Base-by-base conservation (phyloP, 768 basidiomycete genomes). In the Pleurotus citrinopileatus region DNA sequence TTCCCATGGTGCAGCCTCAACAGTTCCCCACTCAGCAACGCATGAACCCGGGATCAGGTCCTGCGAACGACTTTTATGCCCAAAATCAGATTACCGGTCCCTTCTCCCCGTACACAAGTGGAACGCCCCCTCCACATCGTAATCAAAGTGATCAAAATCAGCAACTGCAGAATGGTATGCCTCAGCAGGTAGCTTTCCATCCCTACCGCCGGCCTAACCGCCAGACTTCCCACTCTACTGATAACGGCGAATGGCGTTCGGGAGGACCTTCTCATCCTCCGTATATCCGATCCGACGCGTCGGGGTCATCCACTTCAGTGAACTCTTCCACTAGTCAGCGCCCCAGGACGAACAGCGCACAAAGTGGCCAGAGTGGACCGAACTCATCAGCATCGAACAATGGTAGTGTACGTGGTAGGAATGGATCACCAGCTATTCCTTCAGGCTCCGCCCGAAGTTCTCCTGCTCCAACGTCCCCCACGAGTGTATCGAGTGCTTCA, bases 231-330 rank as follows among this genome's bases (percentile, higher is more conserved):
- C 62, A 62, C 44, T 65, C 72, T 19, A 56, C 67, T 34, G 68
- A 68, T 63, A 63, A 63, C 27, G 52, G 59, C 42, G 84, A 87
- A 52, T 80, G 83, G 79, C 79, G 82, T 50, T 62, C 73, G 20
- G 62, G 66, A 36, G 72, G 71, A 8, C 64, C 74, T 4, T 84
- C 86, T 56, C 84, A 86, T 59, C 88, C 89, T 7, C 90, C 91
- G 0, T 93, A 92, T 66, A 85, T 81, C 23, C 84, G 89, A 55
- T 78, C 82, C 20, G 90, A 92, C 54, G 90, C 90, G 6, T 87
- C 91, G 5, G 83, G 81, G 42, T 92, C 91, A 0, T 81, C 84
- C 22, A 83, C 88, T 3, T 93, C 91, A 0, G 75, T 93, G 59
- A 89, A 86, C 65, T 92, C 91, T 51, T 65, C 78, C 54, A 69